These are phyloP conservation scores for Pestalotiopsis fici DNA, from an alignment of 2,329 filamentous ascomycete species.

Conservation along the genomic window DNA sequence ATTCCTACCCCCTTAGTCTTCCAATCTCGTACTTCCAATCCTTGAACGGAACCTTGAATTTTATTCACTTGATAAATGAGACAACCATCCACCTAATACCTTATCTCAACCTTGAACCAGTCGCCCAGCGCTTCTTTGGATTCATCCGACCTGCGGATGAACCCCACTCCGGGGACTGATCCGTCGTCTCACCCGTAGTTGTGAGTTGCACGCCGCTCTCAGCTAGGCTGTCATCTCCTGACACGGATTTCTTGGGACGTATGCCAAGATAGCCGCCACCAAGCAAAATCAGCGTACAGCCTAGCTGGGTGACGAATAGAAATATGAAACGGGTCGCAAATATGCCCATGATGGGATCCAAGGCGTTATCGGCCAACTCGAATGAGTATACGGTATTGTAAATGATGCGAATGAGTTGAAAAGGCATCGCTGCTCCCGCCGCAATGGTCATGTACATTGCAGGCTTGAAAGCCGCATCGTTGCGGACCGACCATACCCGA, in stretches of 20 bases:
- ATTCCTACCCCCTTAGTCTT: too few relatives aligned
- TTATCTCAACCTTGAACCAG: neutral
- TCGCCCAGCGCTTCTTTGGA: neutral
- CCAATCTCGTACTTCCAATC: neutral
- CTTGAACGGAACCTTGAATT: too few relatives aligned
- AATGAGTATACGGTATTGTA: neutral
- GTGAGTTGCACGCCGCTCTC: neutral
- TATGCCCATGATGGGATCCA: slow-evolving; percentile 1
- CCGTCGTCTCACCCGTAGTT: neutral
- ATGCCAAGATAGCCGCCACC: neutral
- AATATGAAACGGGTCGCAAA: slow-evolving; percentile 2
- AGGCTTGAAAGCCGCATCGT: neutral
- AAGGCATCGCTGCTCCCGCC: neutral
- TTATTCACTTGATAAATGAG: neutral
- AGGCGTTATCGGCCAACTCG: neutral
- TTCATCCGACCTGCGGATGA: neutral
- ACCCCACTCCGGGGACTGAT: neutral
- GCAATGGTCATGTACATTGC: slow-evolving; percentile 1
- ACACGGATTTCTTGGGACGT: neutral
- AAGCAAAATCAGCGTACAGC: neutral
- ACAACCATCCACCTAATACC: neutral
- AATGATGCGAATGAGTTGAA: neutral
- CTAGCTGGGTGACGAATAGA: neutral
- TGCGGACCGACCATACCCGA: neutral
- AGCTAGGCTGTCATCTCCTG: neutral